A percentile compares a stretch with the other conserved stretches of the same genome.
These are phyloP conservation scores for Malassezia nana DNA, from an alignment of 1,284 basidiomycete species.

Conservation along the genomic window DNA sequence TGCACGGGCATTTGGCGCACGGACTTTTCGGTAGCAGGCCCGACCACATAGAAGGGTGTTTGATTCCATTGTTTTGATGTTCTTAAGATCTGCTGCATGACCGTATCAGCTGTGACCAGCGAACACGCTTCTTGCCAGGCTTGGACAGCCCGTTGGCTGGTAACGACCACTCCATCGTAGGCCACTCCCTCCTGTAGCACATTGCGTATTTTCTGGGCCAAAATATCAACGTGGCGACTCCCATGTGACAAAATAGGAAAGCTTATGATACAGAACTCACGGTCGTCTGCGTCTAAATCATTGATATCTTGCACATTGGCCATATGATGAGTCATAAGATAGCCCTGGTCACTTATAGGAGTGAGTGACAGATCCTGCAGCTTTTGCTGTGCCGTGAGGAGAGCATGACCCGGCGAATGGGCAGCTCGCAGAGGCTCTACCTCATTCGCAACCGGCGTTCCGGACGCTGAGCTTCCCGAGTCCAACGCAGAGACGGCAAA, in stretches of 20 bases:
- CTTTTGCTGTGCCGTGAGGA: slow-evolving; percentile 7
- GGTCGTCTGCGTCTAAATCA: slow-evolving; percentile 19
- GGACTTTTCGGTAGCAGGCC: slow-evolving; percentile 33
- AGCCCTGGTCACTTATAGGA: slow-evolving; percentile 19
- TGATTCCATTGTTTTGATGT: slow-evolving; percentile 20
- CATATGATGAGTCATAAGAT: slow-evolving; percentile 43
- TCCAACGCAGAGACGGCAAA: slow-evolving; percentile 41
- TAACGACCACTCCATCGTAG: slow-evolving; percentile 37
- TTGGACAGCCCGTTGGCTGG: slow-evolving; percentile 40
- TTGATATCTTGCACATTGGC: slow-evolving; percentile 16
- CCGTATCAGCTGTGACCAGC: slow-evolving; percentile 12
- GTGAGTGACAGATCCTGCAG: slow-evolving; percentile 18
- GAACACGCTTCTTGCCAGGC: slow-evolving; percentile 33
- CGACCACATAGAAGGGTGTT: slow-evolving; percentile 44
- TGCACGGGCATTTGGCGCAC: slow-evolving; percentile 22
- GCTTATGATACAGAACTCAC: slow-evolving; percentile 36
- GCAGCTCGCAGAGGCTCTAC: neutral
- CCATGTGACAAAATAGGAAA: slow-evolving; percentile 33
- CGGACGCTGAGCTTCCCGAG: slow-evolving; percentile 36
- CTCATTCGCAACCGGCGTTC: slow-evolving; percentile 12
- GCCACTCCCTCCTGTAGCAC: neutral
- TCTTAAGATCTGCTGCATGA: neutral
- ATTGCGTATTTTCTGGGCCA: slow-evolving; percentile 23
- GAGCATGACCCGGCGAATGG: slow-evolving; percentile 8
- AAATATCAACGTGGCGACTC: slow-evolving; percentile 21